Conservation (phyloP, 805 yeast species). For the Pichia pseudocactophila region DNA sequence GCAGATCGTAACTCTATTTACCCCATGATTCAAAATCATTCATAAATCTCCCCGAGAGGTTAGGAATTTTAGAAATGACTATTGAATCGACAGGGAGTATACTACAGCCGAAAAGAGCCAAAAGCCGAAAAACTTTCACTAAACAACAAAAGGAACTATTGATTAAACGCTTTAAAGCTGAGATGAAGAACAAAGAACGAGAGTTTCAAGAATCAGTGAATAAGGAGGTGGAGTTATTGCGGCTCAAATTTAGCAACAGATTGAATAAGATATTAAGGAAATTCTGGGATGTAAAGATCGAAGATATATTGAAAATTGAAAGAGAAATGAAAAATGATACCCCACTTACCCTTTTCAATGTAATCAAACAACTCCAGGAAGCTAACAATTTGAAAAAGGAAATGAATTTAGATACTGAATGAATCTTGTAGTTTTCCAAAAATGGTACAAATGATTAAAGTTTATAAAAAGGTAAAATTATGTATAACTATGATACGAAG, state of each 20-base stretch:
- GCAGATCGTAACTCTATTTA: no score
- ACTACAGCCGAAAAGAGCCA: no score
- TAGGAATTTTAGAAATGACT: no score
- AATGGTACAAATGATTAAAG: neutral
- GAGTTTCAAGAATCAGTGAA: slow-evolving; percentile 14
- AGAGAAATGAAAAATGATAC: slow-evolving; percentile 26
- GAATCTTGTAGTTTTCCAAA: neutral
- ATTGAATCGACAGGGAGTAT: no score
- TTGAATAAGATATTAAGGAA: slow-evolving; percentile 39
- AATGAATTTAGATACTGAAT: neutral
- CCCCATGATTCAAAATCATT: no score
- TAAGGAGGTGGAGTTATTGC: slow-evolving; percentile 21
- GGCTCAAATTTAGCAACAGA: slow-evolving; percentile 31
- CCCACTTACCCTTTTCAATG: slow-evolving; percentile 19
- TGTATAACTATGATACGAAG: neutral
- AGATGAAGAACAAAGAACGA: slow-evolving; percentile 13
- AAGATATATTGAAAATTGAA: slow-evolving; percentile 37
- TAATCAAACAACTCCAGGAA: slow-evolving; percentile 21
- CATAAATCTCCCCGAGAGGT: no score
- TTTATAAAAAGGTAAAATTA: neutral
- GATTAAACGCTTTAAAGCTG: slow-evolving; percentile 22
- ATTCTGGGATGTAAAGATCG: slow-evolving; percentile 40
- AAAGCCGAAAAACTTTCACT: slow-evolving; percentile 14
- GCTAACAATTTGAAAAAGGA: neutral
- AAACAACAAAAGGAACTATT: slow-evolving; percentile 31